Percentiles rank a stretch among this genome's conserved stretches.
These are phyloP conservation scores for Coelastrella sp. DNA, from an alignment of 139 green algal species.

Conservation along the genomic window DNA sequence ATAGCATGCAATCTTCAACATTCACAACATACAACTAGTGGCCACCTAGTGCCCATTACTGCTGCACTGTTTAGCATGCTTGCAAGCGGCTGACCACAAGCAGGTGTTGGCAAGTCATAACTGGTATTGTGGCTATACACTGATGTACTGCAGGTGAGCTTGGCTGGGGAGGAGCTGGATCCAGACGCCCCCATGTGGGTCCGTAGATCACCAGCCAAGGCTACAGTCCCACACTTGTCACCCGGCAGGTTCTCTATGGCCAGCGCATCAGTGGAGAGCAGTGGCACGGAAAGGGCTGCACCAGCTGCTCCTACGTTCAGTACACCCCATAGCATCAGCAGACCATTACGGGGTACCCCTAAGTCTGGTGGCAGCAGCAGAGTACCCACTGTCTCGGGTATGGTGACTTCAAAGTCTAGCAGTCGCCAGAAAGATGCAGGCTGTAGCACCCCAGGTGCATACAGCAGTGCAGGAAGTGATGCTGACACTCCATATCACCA, in stretches of 20 bases:
- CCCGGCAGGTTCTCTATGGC: not conserved
- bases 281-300: not conserved
- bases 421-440: too few species aligned
- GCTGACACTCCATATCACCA: too few species aligned
- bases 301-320: not conserved
- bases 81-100: too few species aligned
- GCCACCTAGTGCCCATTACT: too few species aligned
- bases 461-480: too few species aligned
- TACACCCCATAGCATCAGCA: not conserved
- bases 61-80: too few species aligned
- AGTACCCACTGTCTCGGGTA: not conserved
- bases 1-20: not conserved
- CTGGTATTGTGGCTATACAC: not conserved
- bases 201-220: not conserved
- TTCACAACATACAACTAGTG: not conserved
- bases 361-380: not conserved
- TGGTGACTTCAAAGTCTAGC: not conserved
- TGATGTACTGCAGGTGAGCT: slow-evolving; percentile 16
- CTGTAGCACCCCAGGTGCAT: too few species aligned
- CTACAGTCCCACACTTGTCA: not conserved
- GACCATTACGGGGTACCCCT: too few species aligned
- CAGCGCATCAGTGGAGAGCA: not conserved
- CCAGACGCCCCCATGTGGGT: not conserved
- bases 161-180: slow-evolving; percentile 10
- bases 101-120: not conserved